Base-by-base conservation (phyloP, 1,139 yeast genomes). In the Candida tunisiensis region DNA sequence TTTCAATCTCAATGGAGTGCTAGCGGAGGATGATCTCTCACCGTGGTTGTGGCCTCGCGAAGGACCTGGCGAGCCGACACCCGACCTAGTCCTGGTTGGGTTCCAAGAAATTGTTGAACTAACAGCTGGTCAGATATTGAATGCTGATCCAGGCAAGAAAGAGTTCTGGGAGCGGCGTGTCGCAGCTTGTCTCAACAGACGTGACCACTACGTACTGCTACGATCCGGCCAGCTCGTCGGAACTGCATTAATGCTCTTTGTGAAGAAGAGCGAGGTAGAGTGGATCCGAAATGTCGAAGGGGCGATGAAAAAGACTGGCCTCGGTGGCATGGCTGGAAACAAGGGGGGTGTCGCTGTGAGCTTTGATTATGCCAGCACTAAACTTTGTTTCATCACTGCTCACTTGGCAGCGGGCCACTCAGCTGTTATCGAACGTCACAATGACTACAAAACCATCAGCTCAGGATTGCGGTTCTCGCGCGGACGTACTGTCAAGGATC, bases 201-300 rank as follows among this genome's bases (percentile, higher is more conserved):
- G 57, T 10, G 65, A 57, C 16, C 67, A 65, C 32, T 83, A 75
- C 44, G 70, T 70, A 4, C 58, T 79, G 13, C 55, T 82, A 22
- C 74, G 95, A 63, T 73, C 80, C 26, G 92, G 83, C 25, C 96
- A 88, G 51, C 58, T 91, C 15, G 98, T 95, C 4, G 96, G 98
- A 2, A 69, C 92, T n/a, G 73, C 91, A 1, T 49, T 80, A 32
- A 55, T 85, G 46, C 55, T 85, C 27, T 83, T 73, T 47, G 74
- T 73, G 8, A 71, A 69, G 37, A 69, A 69, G 32, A 57, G 69
- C 1, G 71, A 74, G 37, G 62, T 77, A 11, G 56, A 61, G 13
- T 57, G 68, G 35, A 72, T 91, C 17, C 74, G 73, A 21, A 73
- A 74, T 38, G 74, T 82, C 11, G 78, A 78, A 32, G 91, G 92